A percentile compares a stretch with the other conserved stretches of the same genome.
Conservation (phyloP, 2,329 filamentous ascomycete genomes). For the Trichoderma hamatum region DNA sequence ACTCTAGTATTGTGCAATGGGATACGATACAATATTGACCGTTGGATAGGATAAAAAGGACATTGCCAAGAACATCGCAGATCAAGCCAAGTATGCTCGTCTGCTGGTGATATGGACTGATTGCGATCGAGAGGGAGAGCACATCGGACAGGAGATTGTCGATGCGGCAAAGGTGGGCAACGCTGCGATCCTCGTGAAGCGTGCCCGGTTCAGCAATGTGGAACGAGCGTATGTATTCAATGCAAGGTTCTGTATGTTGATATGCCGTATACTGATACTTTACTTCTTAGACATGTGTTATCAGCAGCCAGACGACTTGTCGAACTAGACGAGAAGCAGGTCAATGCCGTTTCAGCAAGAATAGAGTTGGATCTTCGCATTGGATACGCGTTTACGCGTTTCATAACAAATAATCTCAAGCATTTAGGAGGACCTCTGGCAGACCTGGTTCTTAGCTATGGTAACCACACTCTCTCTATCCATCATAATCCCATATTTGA, state of each 20-base stretch:
- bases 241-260: neutral
- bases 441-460: slow-evolving; percentile 76
- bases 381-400: slow-evolving; percentile 88
- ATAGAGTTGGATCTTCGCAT: slow-evolving; percentile 94
- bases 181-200: slow-evolving; percentile 72
- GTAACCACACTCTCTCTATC: slow-evolving; percentile 45
- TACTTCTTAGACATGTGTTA: slow-evolving; percentile 72
- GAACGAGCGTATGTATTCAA: slow-evolving; percentile 71
- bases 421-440: slow-evolving; percentile 68
- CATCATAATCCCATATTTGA: neutral
- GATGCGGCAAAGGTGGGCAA: slow-evolving; percentile 78
- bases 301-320: slow-evolving; percentile 77
- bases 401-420: slow-evolving; percentile 79
- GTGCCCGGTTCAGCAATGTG: slow-evolving; percentile 94
- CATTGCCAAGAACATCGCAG: slow-evolving; percentile 83
- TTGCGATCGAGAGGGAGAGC: slow-evolving; percentile 95
- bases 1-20: neutral
- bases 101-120: slow-evolving; percentile 97
- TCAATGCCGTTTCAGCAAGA: slow-evolving; percentile 82
- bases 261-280: neutral
- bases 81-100: slow-evolving; percentile 71
- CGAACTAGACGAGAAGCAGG: slow-evolving; percentile 80
- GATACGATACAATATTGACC: slow-evolving; percentile 28
- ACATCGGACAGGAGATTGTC: slow-evolving; percentile 91
- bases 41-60: slow-evolving; percentile 68